These are phyloP conservation scores for Cladosporium sp. DNA, from an alignment of 2,329 filamentous ascomycete genomes.

Conservation along the genomic window DNA sequence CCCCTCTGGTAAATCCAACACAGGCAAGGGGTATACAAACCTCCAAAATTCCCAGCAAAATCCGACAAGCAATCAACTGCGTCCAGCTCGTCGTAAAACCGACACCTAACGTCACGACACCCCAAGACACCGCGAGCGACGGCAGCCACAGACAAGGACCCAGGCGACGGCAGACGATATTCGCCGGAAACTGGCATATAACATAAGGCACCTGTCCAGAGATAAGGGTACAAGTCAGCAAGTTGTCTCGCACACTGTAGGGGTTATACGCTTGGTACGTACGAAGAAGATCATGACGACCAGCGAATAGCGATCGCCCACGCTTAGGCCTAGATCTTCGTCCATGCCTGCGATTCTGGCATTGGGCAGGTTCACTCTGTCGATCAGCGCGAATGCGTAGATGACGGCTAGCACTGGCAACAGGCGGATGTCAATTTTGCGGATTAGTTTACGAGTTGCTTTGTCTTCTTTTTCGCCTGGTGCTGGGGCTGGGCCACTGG, in stretches of 20 bases:
- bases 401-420: constrained; percentile 18
- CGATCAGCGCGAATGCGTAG: constrained; percentile 74
- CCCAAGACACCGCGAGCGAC: constrained; percentile 51
- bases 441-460: constrained; percentile 13
- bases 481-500: constrained; percentile 29
- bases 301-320: constrained; percentile 18
- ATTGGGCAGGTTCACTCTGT: constrained; percentile 70
- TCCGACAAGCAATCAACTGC: constrained; percentile 52
- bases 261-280: constrained; percentile 20
- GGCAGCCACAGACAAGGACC: constrained; percentile 43
- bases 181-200: constrained; percentile 67
- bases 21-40: constrained; percentile 23
- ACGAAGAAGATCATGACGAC: constrained; percentile 71
- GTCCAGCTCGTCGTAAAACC: constrained; percentile 55
- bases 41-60: constrained; percentile 61
- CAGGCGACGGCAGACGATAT: constrained; percentile 62
- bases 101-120: constrained; percentile 59
- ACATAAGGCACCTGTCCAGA: constrained; percentile 50
- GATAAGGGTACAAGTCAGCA: background rate
- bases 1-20: background rate
- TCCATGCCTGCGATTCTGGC: constrained; percentile 65
- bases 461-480: constrained; percentile 11
- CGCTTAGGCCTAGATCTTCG: constrained; percentile 26
- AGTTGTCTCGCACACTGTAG: too few relatives aligned
- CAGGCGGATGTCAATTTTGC: constrained; percentile 20